Evolutionary conservation across 352 stramenopile species (phyloP), one percentile per base, ranked within the genome.

Genomic region (Elongisporangium prolatum): DNA sequence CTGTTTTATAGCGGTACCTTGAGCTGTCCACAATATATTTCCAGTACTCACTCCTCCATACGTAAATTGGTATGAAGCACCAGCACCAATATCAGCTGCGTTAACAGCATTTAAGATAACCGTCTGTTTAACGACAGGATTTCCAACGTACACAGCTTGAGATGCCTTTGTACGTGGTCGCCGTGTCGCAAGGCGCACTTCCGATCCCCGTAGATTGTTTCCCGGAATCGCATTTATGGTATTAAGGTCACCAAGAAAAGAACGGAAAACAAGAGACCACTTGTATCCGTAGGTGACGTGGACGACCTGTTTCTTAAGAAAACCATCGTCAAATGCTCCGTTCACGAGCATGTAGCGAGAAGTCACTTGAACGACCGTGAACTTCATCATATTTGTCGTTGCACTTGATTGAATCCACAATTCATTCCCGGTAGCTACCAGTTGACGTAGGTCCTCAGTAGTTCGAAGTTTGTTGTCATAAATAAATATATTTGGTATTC

Each of bases 211-310:
- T 70, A 74, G 89, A 52, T 89, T 68, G 24, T 83, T 77, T 1
- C 69, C 69, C 20, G 84, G 82, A 3, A 88, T 54, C 4, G 75
- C 77, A 14, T 91, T 77, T 17, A 92, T 61, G 0, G 74, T 85
- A 14, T 80, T 64, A 9, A 93, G 58, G 50, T 72, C 68, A 8
- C 69, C 80, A 13, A 74, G 56, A 50, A 82, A 91, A 0, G 82
- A 91, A 1, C 82, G 76, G 25, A 93, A 93, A 2, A 89, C 69
- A 14, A 93, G 63, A 9, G 75, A 69, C 77, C 84, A 93, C 37
- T 69, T 75, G 1, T 60, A 73, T n/a, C 84, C 84, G 50, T 74
- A 77, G 6, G 66, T 58, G 8, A 74, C 60, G 18, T 80, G 59
- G 13, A 75, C 75, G 0, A 67, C 74, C 5, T 56, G 69, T 1